Percentiles rank a stretch among this genome's conserved stretches.
These are phyloP conservation scores for Cyclocybe cylindracea DNA, from an alignment of 768 basidiomycete genomes.

Conservation along the genomic window DNA sequence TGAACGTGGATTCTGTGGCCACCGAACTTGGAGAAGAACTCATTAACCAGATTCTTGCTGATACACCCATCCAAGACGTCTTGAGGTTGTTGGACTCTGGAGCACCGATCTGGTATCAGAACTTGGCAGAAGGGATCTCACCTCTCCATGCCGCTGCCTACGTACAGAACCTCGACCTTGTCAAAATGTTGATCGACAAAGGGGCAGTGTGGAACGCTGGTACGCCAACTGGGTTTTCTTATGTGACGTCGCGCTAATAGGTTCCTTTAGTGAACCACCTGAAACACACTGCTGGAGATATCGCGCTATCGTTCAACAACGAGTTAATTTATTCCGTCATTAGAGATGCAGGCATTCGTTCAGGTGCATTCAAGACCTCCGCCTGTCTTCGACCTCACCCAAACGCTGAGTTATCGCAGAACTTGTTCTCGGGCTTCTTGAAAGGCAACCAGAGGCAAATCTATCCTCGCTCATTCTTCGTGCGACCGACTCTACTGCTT, in stretches of 20 bases:
- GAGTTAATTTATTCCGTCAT: constrained; percentile 72
- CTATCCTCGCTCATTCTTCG: constrained; percentile 41
- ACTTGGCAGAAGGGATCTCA: constrained; percentile 75
- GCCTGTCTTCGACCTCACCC: constrained; percentile 3
- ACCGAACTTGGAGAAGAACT: constrained; percentile 58
- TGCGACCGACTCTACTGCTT: constrained; percentile 53
- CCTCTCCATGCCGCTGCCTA: constrained; percentile 87
- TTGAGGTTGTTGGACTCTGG: constrained; percentile 57
- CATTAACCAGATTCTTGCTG: constrained; percentile 57
- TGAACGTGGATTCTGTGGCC: constrained; percentile 43
- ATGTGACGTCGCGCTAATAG: not conserved
- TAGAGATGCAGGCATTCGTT: constrained; percentile 89
- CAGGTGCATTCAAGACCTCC: constrained; percentile 54
- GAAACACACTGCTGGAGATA: constrained; percentile 85
- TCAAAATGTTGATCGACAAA: constrained; percentile 67
- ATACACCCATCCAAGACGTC: constrained; percentile 45
- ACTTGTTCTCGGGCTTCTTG: constrained; percentile 66
- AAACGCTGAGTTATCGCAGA: constrained; percentile 44
- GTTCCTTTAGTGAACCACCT: constrained; percentile 64
- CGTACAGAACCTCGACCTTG: constrained; percentile 61
- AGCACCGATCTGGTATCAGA: constrained; percentile 91
- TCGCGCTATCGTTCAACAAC: constrained; percentile 87
- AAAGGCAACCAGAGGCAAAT: constrained; percentile 42
- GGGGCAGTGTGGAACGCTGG: constrained; percentile 94
- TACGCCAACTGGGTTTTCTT: constrained; percentile 25